phyloP scores from a whole-genome alignment of 148 eudicot genomes.

The Tetragonia tetragonoides region DNA sequence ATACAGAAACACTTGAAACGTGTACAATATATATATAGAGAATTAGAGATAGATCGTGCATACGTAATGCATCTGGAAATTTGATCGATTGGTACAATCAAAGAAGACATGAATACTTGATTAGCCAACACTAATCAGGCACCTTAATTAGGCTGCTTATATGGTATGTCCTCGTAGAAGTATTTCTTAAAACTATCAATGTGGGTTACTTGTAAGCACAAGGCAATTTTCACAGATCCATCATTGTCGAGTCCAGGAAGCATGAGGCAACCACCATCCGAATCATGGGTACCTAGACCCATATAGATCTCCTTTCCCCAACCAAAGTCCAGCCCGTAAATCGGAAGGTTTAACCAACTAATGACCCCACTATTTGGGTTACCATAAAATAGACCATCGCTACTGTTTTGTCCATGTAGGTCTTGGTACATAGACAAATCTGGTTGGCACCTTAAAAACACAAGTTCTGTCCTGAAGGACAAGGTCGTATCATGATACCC shows the following conservation, averaged over 20 bases:
- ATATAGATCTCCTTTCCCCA: conserved; percentile 46
- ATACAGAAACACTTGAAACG: too few relatives aligned
- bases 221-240: conserved; percentile 36
- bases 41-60: too few relatives aligned
- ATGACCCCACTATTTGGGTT: conserved; percentile 34
- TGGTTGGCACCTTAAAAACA: conserved; percentile 18
- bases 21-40: too few relatives aligned
- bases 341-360: conserved; percentile 40
- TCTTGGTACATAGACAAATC: conserved; percentile 30
- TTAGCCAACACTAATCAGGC: too few relatives aligned
- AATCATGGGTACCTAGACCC: conserved; percentile 43
- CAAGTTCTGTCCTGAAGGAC: conserved; percentile 1
- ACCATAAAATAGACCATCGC: conserved; percentile 25
- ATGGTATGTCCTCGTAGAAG: conserved; percentile 29
- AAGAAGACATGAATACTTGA: too few relatives aligned
- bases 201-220: conserved; percentile 35
- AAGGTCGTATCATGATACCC: too few relatives aligned
- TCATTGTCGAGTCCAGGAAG: conserved; percentile 30
- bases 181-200: conserved; percentile 31
- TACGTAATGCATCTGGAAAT: too few relatives aligned
- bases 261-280: conserved; percentile 38
- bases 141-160: not conserved
- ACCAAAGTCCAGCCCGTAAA: conserved; percentile 45
- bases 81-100: too few relatives aligned
- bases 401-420: conserved; percentile 8